These are phyloP conservation scores for Centrapalus pauciflorus DNA, from an alignment of 129 eudicot genomes.

Conservation along the genomic window DNA sequence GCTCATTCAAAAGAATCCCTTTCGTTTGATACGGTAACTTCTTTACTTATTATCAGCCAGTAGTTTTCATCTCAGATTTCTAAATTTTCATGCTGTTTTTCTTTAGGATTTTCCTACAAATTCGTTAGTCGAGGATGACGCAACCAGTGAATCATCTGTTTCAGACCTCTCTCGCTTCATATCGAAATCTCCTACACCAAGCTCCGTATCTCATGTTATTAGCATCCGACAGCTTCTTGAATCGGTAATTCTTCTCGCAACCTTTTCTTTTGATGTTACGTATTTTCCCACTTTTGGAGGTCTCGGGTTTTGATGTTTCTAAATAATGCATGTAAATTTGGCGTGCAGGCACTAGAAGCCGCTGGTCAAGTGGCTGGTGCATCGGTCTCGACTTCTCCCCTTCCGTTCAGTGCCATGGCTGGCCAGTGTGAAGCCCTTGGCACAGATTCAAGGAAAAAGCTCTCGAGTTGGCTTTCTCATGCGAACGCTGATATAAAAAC, in stretches of 20 bases:
- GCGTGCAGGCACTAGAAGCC: conserved; percentile 83
- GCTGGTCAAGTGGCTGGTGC: conserved; percentile 99
- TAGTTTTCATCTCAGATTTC: neutral
- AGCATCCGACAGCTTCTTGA: conserved; percentile 94
- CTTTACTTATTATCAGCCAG: neutral
- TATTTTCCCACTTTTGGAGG: neutral
- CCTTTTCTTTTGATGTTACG: neutral
- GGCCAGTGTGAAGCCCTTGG: conserved; percentile 92
- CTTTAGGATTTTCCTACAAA: conserved; percentile 57
- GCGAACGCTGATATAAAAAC: conserved; percentile 41
- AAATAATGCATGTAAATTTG: neutral
- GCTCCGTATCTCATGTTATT: conserved; percentile 73
- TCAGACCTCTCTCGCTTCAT: conserved; percentile 58
- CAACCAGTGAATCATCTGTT: conserved; percentile 64
- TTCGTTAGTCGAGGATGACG: conserved; percentile 71
- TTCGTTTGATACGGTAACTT: conserved; percentile 70
- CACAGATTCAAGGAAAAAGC: conserved; percentile 80
- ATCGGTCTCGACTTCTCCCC: conserved; percentile 88
- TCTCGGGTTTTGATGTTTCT: neutral
- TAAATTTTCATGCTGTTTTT: conserved; percentile 7
- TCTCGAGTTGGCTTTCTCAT: conserved; percentile 67
- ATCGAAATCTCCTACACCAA: conserved; percentile 54
- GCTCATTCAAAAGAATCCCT: conserved; percentile 63
- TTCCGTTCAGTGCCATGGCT: conserved; percentile 88
- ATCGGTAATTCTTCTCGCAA: conserved; percentile 44